phyloP scores from a whole-genome alignment of 306 rosid genomes.

The Cucurbita maxima region DNA sequence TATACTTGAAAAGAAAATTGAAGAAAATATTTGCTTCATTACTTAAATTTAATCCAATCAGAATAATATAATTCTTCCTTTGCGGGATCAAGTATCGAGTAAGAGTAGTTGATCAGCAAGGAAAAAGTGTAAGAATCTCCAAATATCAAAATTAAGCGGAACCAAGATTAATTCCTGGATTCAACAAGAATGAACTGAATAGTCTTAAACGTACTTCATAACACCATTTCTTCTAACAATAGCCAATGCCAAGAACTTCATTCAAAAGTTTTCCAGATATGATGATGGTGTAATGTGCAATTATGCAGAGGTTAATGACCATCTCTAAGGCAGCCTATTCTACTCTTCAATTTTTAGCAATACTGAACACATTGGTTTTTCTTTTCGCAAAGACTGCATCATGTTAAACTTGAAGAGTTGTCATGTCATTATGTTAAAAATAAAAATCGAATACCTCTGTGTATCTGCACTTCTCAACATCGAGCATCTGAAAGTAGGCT shows the following conservation, averaged over 20 bases:
- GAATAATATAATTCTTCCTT: not conserved
- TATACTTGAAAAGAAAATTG: not conserved
- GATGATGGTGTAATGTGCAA: not conserved
- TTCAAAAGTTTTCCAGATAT: not conserved
- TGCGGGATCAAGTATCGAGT: not conserved
- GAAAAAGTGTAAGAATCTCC: not conserved
- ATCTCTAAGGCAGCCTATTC: not conserved
- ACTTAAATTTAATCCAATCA: not conserved
- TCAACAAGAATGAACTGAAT: not conserved
- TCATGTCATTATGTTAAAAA: not conserved
- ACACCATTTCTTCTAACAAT: not conserved
- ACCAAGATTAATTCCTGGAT: not conserved
- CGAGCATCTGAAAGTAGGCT: conserved; percentile 73
- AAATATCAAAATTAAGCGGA: not conserved
- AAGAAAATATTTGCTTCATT: not conserved
- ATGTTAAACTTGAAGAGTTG: not conserved
- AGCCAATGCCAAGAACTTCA: not conserved
- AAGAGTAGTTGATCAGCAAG: not conserved
- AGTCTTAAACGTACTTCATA: not conserved
- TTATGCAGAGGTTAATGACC: not conserved
- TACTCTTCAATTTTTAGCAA: not conserved
- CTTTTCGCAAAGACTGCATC: not conserved
- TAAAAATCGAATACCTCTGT: conserved; percentile 33
- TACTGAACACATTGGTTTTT: not conserved
- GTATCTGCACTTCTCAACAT: conserved; percentile 39